Evolutionary conservation across 2,329 filamentous ascomycete species (phyloP).

Genomic region (Cladophialophora exuberans): DNA sequence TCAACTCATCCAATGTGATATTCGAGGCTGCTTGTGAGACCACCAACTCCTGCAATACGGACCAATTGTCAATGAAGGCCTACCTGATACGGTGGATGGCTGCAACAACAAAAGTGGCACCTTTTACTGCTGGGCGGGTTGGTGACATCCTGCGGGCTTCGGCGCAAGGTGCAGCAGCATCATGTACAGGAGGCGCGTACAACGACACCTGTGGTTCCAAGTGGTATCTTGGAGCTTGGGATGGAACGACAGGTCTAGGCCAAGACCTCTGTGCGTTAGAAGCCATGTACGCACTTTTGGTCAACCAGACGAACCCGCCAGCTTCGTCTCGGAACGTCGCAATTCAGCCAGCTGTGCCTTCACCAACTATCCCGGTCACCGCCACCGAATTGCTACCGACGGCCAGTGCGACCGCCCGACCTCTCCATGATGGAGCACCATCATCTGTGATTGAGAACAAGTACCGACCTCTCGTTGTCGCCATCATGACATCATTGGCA

Average conservation of each 20-base stretch:
- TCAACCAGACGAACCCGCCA: conserved; percentile 32
- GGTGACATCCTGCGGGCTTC: conserved; percentile 62
- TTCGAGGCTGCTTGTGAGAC: conserved; percentile 70
- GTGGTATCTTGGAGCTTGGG: conserved; percentile 61
- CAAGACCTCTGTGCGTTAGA: conserved; percentile 70
- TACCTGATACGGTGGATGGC: conserved; percentile 69
- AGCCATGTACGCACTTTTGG: conserved; percentile 48
- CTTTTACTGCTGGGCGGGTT: conserved; percentile 60
- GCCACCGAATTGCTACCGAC: conserved; percentile 14
- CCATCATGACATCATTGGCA: conserved; percentile 11
- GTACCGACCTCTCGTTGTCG: conserved; percentile 17
- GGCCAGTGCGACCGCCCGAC: conserved; percentile 16
- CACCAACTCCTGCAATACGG: conserved; percentile 63
- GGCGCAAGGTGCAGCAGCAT: conserved; percentile 58
- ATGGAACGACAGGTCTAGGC: conserved; percentile 65
- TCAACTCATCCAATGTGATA: conserved; percentile 56
- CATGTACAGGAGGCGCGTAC: conserved; percentile 63
- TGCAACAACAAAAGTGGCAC: conserved; percentile 63
- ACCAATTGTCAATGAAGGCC: conserved; percentile 75
- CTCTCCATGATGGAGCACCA: conserved; percentile 25
- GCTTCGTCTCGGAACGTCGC: conserved; percentile 18
- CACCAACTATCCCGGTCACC: conserved; percentile 16
- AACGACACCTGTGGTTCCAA: conserved; percentile 66
- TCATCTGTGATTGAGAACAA: conserved; percentile 14
- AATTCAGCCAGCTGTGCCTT: conserved; percentile 16